Conservation (phyloP, 495 filamentous ascomycete species). For the Penicillium argentinense region DNA sequence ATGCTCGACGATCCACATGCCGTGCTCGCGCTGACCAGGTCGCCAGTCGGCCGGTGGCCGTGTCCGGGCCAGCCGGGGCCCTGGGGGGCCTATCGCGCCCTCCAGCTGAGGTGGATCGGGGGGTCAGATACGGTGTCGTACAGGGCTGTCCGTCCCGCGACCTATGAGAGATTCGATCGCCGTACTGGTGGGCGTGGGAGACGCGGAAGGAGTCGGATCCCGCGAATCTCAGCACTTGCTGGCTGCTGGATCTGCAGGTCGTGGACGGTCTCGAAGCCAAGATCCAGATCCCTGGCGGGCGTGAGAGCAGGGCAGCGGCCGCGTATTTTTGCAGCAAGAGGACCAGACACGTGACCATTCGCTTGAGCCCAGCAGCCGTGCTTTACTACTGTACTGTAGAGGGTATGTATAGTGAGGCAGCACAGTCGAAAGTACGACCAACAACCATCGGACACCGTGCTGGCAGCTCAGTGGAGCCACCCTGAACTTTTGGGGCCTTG, state of each 20-base stretch:
- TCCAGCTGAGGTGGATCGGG: slow-evolving; percentile 16
- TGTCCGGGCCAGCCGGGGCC: slow-evolving; percentile 28
- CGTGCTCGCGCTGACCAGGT: slow-evolving; percentile 8
- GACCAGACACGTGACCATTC: too few species aligned
- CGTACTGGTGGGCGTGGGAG: slow-evolving; percentile 9
- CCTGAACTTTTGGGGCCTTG: neutral
- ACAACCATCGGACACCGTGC: too few species aligned
- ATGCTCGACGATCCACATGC: slow-evolving; percentile 18
- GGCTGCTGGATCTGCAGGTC: neutral
- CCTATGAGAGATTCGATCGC: slow-evolving; percentile 23
- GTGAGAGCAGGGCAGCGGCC: too few species aligned
- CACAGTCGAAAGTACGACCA: too few species aligned
- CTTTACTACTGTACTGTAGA: too few species aligned
- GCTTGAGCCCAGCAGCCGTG: too few species aligned
- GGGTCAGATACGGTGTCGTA: slow-evolving; percentile 17
- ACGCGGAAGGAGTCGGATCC: slow-evolving; percentile 30
- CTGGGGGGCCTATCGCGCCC: slow-evolving; percentile 14
- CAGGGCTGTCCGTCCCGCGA: slow-evolving; percentile 20
- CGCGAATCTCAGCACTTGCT: neutral
- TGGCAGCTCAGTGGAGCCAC: too few species aligned
- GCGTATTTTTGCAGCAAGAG: too few species aligned
- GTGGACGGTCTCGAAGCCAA: slow-evolving; percentile 1
- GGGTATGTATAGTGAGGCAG: too few species aligned
- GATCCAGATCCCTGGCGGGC: neutral
- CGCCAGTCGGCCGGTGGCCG: slow-evolving; percentile 8